These are phyloP conservation scores for Neurospora sp. DNA, from an alignment of 495 filamentous ascomycete genomes.

Conservation along the genomic window DNA sequence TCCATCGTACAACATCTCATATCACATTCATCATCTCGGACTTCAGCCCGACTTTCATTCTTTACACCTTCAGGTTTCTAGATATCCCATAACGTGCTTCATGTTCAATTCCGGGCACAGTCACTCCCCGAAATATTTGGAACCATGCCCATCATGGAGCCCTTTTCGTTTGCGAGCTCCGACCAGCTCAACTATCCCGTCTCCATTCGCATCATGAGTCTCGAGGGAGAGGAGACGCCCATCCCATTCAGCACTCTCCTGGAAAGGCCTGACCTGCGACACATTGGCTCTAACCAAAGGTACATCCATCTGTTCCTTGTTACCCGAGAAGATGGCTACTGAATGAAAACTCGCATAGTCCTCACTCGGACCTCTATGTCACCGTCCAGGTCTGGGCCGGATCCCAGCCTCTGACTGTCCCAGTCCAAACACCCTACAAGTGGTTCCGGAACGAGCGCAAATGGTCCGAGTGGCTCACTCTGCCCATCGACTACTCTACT, in stretches of 20 bases:
- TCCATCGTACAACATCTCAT: background rate
- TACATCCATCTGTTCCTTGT: slow-evolving; percentile 28
- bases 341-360: slow-evolving; percentile 24
- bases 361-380: slow-evolving; percentile 79
- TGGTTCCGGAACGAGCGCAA: slow-evolving; percentile 66
- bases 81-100: background rate
- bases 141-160: slow-evolving; percentile 54
- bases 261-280: slow-evolving; percentile 64
- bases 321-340: background rate
- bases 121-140: background rate
- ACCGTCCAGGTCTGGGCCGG: slow-evolving; percentile 92
- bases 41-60: background rate
- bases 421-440: slow-evolving; percentile 85
- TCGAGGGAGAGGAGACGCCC: slow-evolving; percentile 78
- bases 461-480: slow-evolving; percentile 94
- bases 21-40: background rate
- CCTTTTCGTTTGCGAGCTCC: slow-evolving; percentile 88
- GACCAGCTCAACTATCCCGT: slow-evolving; percentile 66
- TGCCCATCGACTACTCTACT: slow-evolving; percentile 74
- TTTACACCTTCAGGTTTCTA: background rate
- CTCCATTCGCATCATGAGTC: slow-evolving; percentile 73
- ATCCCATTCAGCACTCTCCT: slow-evolving; percentile 71
- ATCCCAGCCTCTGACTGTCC: slow-evolving; percentile 86
- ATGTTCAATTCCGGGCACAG: background rate
- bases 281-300: slow-evolving; percentile 65